Percentiles rank a stretch among this genome's conserved stretches.
Evolutionary conservation across 192 early-diverging fungal species (phyloP).

Genomic region (Backusella tuberculispora): DNA sequence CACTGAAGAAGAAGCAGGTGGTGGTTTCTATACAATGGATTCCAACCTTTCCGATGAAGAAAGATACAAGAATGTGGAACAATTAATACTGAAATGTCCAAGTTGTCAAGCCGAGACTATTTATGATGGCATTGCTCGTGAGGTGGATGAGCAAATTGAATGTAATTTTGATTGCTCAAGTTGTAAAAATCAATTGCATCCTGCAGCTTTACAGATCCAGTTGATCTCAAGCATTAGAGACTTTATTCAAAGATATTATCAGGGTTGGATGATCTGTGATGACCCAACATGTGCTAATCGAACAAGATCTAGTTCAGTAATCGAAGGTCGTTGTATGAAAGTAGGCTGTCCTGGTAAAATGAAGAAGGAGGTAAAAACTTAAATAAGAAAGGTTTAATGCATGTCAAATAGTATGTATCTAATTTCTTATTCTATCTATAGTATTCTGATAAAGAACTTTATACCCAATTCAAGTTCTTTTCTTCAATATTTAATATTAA

Average conservation of each 20-base stretch:
- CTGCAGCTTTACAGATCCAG: slow-evolving; percentile 63
- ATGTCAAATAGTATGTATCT: background rate
- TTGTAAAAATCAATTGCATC: slow-evolving; percentile 53
- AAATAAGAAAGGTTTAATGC: slow-evolving; percentile 17
- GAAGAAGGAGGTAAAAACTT: slow-evolving; percentile 67
- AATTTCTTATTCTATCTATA: slow-evolving; percentile 30
- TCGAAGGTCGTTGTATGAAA: slow-evolving; percentile 68
- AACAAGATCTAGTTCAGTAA: slow-evolving; percentile 72
- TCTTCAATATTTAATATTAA: slow-evolving; percentile 69
- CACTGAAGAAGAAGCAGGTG: slow-evolving; percentile 37
- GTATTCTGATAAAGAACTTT: slow-evolving; percentile 77
- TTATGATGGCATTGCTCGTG: slow-evolving; percentile 43
- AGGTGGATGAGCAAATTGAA: slow-evolving; percentile 25
- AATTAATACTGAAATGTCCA: slow-evolving; percentile 63
- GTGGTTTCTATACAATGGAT: slow-evolving; percentile 73
- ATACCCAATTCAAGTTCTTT: slow-evolving; percentile 84
- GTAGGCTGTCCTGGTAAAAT: slow-evolving; percentile 72
- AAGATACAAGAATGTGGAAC: slow-evolving; percentile 75
- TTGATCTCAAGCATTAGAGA: slow-evolving; percentile 65
- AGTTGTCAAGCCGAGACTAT: slow-evolving; percentile 56
- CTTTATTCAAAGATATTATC: slow-evolving; percentile 73
- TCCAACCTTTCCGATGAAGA: slow-evolving; percentile 76
- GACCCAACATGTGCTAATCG: slow-evolving; percentile 68
- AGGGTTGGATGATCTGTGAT: slow-evolving; percentile 80
- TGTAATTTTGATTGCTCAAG: slow-evolving; percentile 57